Conservation (phyloP, 2,329 filamentous ascomycete genomes). For the Alternaria ventricosa region DNA sequence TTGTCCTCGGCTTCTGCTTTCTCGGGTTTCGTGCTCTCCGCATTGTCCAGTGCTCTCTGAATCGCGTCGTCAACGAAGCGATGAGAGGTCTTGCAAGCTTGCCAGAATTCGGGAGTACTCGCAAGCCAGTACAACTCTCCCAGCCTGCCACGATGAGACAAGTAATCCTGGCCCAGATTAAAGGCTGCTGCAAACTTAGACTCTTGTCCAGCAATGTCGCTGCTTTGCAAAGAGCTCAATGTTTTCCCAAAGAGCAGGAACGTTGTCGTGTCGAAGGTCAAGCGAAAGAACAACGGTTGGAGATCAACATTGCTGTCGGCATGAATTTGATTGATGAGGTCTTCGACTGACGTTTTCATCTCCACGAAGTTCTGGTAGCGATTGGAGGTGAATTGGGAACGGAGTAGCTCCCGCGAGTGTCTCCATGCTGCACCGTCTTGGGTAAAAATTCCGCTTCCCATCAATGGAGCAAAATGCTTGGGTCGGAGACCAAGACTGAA, state of each 20-base stretch:
- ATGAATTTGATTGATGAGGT: slow-evolving; percentile 11
- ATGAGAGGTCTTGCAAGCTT: slow-evolving; percentile 22
- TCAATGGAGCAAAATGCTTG: slow-evolving; percentile 10
- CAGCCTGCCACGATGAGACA: slow-evolving; percentile 19
- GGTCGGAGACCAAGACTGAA: slow-evolving; percentile 13
- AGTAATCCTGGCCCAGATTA: slow-evolving; percentile 19
- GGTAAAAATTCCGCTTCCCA: slow-evolving; percentile 25
- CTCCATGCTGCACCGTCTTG: slow-evolving; percentile 34
- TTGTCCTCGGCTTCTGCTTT: slow-evolving; percentile 19
- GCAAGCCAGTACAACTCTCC: slow-evolving; percentile 41
- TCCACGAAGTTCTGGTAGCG: slow-evolving; percentile 39
- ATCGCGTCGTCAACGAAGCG: slow-evolving; percentile 21
- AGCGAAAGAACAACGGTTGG: slow-evolving; percentile 48
- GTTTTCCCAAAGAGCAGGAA: slow-evolving; percentile 46
- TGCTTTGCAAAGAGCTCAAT: slow-evolving; percentile 27
- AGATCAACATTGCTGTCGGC: slow-evolving; percentile 39
- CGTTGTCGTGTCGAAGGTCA: slow-evolving; percentile 47
- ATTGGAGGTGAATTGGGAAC: slow-evolving; percentile 44
- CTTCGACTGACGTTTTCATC: slow-evolving; percentile 34
- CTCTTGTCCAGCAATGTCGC: slow-evolving; percentile 16
- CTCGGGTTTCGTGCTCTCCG: slow-evolving; percentile 8
- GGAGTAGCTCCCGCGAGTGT: slow-evolving; percentile 40
- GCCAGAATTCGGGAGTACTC: slow-evolving; percentile 19
- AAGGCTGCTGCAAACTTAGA: slow-evolving; percentile 27
- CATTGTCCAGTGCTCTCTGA: slow-evolving; percentile 27